A percentile compares a stretch with the other conserved stretches of the same genome.
Conservation (phyloP, 345 rosid genomes). For the Syzygium jambos region DNA sequence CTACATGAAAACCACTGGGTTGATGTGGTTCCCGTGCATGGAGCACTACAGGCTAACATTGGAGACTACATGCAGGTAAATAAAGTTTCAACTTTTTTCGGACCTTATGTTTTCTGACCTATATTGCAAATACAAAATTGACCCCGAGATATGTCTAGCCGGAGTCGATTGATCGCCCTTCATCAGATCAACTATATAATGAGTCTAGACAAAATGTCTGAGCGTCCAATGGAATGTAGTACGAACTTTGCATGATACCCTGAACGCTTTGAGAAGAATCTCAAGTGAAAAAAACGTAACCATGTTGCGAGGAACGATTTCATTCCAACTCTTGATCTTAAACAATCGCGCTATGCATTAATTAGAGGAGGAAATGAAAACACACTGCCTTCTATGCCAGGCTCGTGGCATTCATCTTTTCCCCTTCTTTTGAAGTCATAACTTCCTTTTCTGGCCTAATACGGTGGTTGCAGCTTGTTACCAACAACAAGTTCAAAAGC, state of each 20-base stretch:
- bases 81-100: conserved; percentile 9
- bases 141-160: not conserved
- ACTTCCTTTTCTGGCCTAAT: not conserved
- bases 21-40: conserved; percentile 26
- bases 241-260: not conserved
- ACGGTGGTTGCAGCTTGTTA: not conserved
- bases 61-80: conserved; percentile 49
- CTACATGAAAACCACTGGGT: conserved; percentile 32
- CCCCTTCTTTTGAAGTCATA: not conserved
- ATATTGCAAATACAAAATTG: not conserved
- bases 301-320: not conserved
- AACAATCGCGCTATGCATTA: too few species aligned
- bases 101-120: conserved; percentile 14
- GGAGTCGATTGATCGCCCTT: not conserved
- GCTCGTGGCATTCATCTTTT: not conserved
- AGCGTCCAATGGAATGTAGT: not conserved
- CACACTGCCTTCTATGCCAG: not conserved
- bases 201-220: not conserved
- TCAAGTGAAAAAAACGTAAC: not conserved
- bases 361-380: not conserved
- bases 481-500: not conserved
- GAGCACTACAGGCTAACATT: conserved; percentile 34
- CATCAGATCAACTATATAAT: not conserved
- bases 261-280: not conserved
- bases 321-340: too few species aligned